Conservation (phyloP, 1,139 yeast species). For the Suhomyces guaymorum region DNA sequence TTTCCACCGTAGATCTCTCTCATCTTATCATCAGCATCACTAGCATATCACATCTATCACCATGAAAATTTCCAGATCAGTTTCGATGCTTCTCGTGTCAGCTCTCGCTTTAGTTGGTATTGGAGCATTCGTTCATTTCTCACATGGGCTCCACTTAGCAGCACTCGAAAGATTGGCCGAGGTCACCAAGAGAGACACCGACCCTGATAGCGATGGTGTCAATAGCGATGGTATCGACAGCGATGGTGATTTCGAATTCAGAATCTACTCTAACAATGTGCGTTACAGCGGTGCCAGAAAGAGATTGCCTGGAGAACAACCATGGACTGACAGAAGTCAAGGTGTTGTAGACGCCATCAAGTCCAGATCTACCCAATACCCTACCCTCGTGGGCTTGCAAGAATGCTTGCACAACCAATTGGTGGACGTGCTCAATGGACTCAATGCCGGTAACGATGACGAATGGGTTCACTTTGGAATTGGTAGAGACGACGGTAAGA, state of each 20-base stretch:
- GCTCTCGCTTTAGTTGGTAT: conserved; percentile 5
- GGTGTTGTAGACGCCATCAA: conserved; percentile 25
- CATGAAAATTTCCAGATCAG: conserved; percentile 2
- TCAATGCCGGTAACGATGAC: conserved; percentile 11
- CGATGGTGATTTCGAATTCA: conserved; percentile 16
- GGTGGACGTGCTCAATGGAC: conserved; percentile 26
- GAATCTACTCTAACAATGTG: conserved; percentile 30
- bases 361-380: conserved; percentile 16
- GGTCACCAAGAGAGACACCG: no score
- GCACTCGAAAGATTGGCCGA: neutral
- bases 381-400: conserved; percentile 34
- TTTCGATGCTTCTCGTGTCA: conserved; percentile 3
- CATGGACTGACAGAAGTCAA: conserved; percentile 28
- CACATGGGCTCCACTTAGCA: conserved; percentile 1
- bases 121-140: conserved; percentile 6
- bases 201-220: no score
- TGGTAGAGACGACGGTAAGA: conserved; percentile 51
- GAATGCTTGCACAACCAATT: conserved; percentile 34
- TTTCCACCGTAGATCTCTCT: no score
- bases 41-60: neutral
- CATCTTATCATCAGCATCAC: no score
- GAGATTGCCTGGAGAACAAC: conserved; percentile 26
- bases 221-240: no score
- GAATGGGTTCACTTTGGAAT: conserved; percentile 47
- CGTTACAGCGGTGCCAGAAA: conserved; percentile 22